Conservation (phyloP, 768 basidiomycete genomes). For the Podaxis pistillaris region DNA sequence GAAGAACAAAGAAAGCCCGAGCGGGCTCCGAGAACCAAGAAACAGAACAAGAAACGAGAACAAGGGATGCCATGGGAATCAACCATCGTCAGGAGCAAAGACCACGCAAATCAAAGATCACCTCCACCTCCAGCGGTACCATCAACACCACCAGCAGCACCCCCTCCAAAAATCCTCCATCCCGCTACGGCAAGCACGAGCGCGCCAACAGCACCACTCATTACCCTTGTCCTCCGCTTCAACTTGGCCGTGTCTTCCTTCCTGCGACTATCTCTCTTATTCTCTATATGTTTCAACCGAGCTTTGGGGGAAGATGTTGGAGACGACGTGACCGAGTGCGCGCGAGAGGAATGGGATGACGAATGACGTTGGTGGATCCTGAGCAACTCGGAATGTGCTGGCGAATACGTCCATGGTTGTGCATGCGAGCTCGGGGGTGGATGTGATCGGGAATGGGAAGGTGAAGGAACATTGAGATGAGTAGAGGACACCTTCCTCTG, state of each 20-base stretch:
- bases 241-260: constrained; percentile 35
- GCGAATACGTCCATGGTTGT: neutral
- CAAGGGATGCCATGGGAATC: neutral
- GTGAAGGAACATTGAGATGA: neutral
- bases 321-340: neutral
- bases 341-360: neutral
- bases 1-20: too few species aligned
- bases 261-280: neutral
- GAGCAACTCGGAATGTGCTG: neutral
- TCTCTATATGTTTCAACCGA: neutral
- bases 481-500: neutral
- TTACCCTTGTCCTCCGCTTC: constrained; percentile 24
- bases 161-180: constrained; percentile 35
- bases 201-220: constrained; percentile 22
- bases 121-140: neutral
- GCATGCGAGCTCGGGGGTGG: too few species aligned
- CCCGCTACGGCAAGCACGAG: constrained; percentile 31
- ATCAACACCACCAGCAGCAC: constrained; percentile 29
- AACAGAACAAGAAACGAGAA: neutral
- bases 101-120: neutral
- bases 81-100: neutral
- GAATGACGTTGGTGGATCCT: neutral
- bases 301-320: neutral
- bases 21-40: too few species aligned
- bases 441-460: neutral